Evolutionary conservation across 352 stramenopile genomes (phyloP).

Genomic region (Globisporangium sylvaticum): DNA sequence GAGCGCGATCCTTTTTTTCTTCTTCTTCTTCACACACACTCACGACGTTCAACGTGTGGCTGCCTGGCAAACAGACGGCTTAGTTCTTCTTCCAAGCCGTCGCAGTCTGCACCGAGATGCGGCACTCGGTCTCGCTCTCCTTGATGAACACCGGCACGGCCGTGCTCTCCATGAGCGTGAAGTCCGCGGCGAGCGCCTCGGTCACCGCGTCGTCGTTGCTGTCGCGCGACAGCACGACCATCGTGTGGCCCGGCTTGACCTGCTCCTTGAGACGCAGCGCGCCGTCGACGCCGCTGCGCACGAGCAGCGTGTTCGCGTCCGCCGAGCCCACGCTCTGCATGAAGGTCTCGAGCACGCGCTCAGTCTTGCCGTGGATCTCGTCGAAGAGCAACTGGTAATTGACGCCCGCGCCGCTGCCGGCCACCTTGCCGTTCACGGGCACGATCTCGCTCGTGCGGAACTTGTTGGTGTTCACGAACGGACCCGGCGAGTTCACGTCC

Average conservation of each 20-base stretch:
- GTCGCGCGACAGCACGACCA: conserved; percentile 50
- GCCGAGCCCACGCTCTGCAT: conserved; percentile 29
- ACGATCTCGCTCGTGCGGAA: conserved; percentile 56
- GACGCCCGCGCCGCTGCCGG: conserved; percentile 2
- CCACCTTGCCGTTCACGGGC: conserved; percentile 18
- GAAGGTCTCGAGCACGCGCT: conserved; percentile 56
- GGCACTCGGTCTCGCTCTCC: conserved; percentile 45
- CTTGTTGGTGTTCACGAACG: conserved; percentile 57
- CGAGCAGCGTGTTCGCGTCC: conserved; percentile 24
- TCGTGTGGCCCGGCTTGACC: conserved; percentile 43
- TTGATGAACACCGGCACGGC: conserved; percentile 51
- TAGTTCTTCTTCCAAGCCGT: conserved; percentile 45
- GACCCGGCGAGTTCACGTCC: conserved; percentile 62
- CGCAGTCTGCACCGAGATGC: conserved; percentile 37
- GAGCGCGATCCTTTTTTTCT: background rate
- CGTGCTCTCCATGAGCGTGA: conserved; percentile 37
- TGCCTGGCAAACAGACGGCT: background rate
- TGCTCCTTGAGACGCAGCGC: conserved; percentile 46
- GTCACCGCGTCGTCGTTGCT: conserved; percentile 28
- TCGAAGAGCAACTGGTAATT: conserved; percentile 43
- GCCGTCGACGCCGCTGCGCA: conserved; percentile 40
- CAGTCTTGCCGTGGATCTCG: conserved; percentile 52
- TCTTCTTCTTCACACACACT: background rate
- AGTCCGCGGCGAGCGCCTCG: conserved; percentile 31
- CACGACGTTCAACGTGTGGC: background rate